Percentiles rank a stretch among this genome's conserved stretches.
Conservation (phyloP, 1,139 yeast species). For the Diutina siamensis region DNA sequence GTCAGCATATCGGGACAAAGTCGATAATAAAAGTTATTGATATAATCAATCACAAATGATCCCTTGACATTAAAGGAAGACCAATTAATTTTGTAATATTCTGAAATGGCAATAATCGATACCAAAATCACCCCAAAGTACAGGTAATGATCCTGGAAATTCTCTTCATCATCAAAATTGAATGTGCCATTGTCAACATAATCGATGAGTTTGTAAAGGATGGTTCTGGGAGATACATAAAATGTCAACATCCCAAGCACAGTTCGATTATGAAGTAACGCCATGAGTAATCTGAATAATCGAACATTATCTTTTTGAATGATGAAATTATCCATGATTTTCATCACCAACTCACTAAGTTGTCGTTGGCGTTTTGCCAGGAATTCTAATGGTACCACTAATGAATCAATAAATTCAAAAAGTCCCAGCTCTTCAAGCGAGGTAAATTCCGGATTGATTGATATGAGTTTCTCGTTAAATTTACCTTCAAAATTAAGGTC, state of each 20-base stretch:
- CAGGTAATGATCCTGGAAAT: constrained; percentile 58
- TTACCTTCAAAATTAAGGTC: constrained; percentile 8
- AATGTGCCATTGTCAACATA: constrained; percentile 26
- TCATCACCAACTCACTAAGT: constrained; percentile 21
- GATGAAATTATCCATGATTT: constrained; percentile 28
- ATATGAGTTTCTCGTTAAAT: constrained; percentile 26
- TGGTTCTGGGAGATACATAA: constrained; percentile 14
- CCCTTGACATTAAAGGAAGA: constrained; percentile 15
- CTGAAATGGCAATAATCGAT: constrained; percentile 34
- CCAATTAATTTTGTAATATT: constrained; percentile 31
- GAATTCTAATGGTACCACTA: constrained; percentile 22
- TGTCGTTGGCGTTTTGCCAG: constrained; percentile 29
- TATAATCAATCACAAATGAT: constrained; percentile 25
- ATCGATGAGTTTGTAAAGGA: constrained; percentile 20
- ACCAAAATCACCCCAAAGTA: constrained; percentile 52
- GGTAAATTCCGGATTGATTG: constrained; percentile 42
- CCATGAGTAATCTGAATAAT: constrained; percentile 37
- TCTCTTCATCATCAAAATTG: constrained; percentile 35
- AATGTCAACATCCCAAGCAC: constrained; percentile 31
- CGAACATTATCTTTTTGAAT: constrained; percentile 28
- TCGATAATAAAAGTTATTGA: constrained; percentile 24
- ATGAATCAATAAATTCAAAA: constrained; percentile 20
- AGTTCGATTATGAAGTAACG: constrained; percentile 28
- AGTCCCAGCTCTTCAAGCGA: constrained; percentile 41
- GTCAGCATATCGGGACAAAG: constrained; percentile 22